Conservation (phyloP, 345 rosid species). For the Salix viminalis region DNA sequence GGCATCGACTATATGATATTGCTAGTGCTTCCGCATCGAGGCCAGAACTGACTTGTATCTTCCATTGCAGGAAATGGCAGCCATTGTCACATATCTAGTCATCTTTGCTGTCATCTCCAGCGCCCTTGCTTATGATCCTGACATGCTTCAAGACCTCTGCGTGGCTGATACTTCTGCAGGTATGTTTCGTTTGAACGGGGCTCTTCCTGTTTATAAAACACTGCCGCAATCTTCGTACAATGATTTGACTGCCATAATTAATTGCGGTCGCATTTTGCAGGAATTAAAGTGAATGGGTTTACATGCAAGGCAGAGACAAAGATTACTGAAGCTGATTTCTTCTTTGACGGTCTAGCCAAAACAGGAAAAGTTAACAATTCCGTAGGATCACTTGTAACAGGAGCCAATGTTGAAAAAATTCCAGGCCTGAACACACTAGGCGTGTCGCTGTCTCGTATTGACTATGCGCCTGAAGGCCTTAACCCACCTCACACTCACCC, state of each 20-base stretch:
- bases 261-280: not conserved
- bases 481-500: constrained; percentile 34
- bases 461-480: constrained; percentile 17
- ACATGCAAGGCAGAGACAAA: constrained; percentile 24
- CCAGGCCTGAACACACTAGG: constrained; percentile 31
- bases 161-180: constrained; percentile 25
- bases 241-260: not conserved
- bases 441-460: constrained; percentile 19
- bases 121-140: constrained; percentile 23
- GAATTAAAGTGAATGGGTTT: constrained; percentile 24
- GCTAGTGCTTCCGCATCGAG: not conserved
- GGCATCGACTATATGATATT: not conserved
- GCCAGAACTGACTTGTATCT: not conserved
- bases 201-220: not conserved
- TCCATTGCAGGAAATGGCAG: not conserved
- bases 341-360: constrained; percentile 19
- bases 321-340: constrained; percentile 20
- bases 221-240: not conserved
- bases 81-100: constrained; percentile 9
- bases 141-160: constrained; percentile 30
- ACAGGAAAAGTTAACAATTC: constrained; percentile 18
- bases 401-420: constrained; percentile 24
- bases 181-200: not conserved
- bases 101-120: constrained; percentile 4
- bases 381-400: constrained; percentile 25